These are phyloP conservation scores for Verticillium longisporum DNA, from an alignment of 2,329 filamentous ascomycete genomes.

Conservation along the genomic window DNA sequence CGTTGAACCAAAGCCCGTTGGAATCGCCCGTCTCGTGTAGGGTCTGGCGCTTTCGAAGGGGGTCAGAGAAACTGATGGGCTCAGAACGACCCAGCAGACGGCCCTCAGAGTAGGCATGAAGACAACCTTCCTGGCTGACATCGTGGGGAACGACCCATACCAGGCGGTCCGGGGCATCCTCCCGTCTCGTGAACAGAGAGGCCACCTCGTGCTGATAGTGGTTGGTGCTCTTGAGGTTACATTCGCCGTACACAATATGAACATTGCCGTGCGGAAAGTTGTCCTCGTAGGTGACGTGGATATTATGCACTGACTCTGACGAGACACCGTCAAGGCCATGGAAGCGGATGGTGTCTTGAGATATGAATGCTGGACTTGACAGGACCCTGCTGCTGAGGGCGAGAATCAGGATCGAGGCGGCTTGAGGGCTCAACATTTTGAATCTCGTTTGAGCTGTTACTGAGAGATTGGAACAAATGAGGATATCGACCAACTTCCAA, in stretches of 20 bases:
- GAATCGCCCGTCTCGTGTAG: slow-evolving; percentile 11
- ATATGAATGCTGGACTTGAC: neutral
- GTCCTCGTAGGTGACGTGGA: slow-evolving; percentile 13
- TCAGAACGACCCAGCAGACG: neutral
- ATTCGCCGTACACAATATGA: slow-evolving; percentile 14
- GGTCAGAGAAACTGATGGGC: neutral
- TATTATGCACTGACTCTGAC: slow-evolving; percentile 7
- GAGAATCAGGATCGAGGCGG: neutral
- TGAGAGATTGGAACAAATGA: neutral
- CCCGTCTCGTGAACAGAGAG: slow-evolving; percentile 4
- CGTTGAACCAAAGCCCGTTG: slow-evolving; percentile 1
- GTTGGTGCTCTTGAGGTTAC: slow-evolving; percentile 7
- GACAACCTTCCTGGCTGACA: slow-evolving; percentile 1
- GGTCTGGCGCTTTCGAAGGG: neutral
- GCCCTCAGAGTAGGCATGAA: neutral
- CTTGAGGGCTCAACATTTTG: slow-evolving; percentile 1
- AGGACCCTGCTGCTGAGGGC: neutral
- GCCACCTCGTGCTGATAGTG: slow-evolving; percentile 12
- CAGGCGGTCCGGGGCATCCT: slow-evolving; percentile 12
- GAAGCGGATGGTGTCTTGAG: slow-evolving; percentile 2
- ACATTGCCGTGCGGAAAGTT: slow-evolving; percentile 8
- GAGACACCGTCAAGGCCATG: slow-evolving; percentile 1
- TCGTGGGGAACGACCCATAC: slow-evolving; percentile 15
- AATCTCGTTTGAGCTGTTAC: neutral
- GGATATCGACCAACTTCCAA: neutral